Conservation (phyloP, 2,329 filamentous ascomycete species). For the Fusarium sp. region DNA sequence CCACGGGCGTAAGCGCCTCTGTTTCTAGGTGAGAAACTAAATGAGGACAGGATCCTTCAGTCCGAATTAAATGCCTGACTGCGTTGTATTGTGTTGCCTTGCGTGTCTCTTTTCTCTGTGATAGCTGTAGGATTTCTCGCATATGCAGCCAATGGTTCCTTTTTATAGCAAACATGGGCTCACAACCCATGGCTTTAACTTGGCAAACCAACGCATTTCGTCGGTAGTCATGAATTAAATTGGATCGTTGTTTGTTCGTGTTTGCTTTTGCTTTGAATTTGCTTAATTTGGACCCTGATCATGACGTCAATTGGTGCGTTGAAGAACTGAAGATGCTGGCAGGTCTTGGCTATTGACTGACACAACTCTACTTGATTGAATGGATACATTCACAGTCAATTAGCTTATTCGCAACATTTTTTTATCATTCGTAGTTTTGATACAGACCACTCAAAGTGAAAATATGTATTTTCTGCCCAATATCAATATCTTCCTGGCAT, state of each 20-base stretch:
- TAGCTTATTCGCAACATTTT: background rate
- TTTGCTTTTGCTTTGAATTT: constrained; percentile 1
- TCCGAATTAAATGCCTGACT: constrained; percentile 25
- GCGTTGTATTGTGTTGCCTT: constrained; percentile 1
- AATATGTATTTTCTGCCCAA: background rate
- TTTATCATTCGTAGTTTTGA: background rate
- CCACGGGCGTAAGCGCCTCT: constrained; percentile 33
- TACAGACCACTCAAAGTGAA: background rate
- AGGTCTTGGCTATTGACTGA: background rate
- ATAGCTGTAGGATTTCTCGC: constrained; percentile 11
- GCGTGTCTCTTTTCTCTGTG: constrained; percentile 8
- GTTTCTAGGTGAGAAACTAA: constrained; percentile 17
- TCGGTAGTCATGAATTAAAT: background rate
- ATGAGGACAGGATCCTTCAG: constrained; percentile 8
- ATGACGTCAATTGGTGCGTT: constrained; percentile 27
- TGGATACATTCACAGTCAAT: background rate
- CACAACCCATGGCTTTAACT: constrained; percentile 23
- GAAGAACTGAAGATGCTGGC: constrained; percentile 1
- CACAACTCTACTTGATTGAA: background rate
- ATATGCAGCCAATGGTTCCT: constrained; percentile 12
- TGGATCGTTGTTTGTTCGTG: constrained; percentile 1
- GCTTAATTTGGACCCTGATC: constrained; percentile 4
- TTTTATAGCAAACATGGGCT: constrained; percentile 16
- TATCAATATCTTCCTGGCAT: background rate
- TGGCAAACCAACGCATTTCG: background rate